Base-by-base conservation (phyloP, 495 filamentous ascomycete species). In the Haplographium delicatum region DNA sequence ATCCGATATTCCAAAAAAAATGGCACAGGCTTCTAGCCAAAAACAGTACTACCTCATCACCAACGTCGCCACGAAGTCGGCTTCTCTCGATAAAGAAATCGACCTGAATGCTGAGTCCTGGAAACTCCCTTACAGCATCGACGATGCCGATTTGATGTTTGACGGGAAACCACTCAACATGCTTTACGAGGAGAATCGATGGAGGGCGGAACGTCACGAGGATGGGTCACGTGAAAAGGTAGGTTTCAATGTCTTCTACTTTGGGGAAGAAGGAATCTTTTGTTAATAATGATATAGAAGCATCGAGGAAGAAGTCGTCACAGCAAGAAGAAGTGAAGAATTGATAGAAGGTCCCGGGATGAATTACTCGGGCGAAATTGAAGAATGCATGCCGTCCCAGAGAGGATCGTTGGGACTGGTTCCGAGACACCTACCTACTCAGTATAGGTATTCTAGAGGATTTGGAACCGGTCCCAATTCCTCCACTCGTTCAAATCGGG, bases 91-190 rank as follows among this genome's bases (percentile, higher is more conserved):
- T 4, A 20, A 20, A 35, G 47, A 48, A 38, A 38, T 54, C 27
- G 53, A 60, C 20, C 25, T 53, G 15, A 40, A 56, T 26, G 37
- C 43, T 7, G 37, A 53, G 24, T 48, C 45, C 11, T 80, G 76
- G 76, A 68, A 71, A 65, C 59, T 71, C 15, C 68, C 74, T 5
- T 76, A 72, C 37, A 68, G 69, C 40, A 80, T 80, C 58, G 74
- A 80, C 23, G 76, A 80, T 54, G 71, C 73, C 22, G 76, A 80
- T 54, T 60, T 80, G 24, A 80, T 68, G 67, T 80, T 78, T 45
- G 73, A 74, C 33, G 76, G 76, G 35, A 78, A 80, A 64, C 69
- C 74, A 20, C 46, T 80, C 31, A 75, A 74, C 60, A 58, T 72
- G 8, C 75, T 74, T 67, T 76, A 78, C 55, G 76, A 80, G 59